Evolutionary conservation across 106 monocot genomes (phyloP), one percentile per base, ranked within the genome.

Genomic region (Platanthera zijinensis): DNA sequence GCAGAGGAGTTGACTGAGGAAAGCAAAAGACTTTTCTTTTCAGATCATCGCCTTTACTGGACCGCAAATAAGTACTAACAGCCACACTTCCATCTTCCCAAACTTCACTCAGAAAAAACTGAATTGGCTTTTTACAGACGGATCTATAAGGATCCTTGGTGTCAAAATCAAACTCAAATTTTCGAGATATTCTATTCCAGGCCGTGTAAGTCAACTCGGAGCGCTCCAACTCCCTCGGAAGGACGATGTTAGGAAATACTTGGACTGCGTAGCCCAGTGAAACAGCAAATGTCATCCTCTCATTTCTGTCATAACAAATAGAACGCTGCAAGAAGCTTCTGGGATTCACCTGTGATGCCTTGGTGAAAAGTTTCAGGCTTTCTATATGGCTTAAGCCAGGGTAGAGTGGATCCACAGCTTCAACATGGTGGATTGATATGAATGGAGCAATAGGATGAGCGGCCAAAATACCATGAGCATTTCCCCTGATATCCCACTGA

Each of bases 401-500:
- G 75, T 84, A 97, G 10, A 94, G 69, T 19, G 94, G 86, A 8
- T 96, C 84, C 32, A 96, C 93, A 63, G 84, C 78, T 79, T 94
- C 97, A 71, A 94, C 82, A 79, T 97, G 94, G 80, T 94, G 97
- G 74, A 97, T 86, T 2, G 91, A 86, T 50, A 97, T 73, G 72
- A 94, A 94, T 52, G 97, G 91, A 76, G 91, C 78, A 51, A 99
- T 79, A 1, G 91, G 94, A 67, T 93, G 97, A 56, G 92, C 88
- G 50, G 94, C 97, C 79, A 99, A 81, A 57, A 99, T 79, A 17
- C 94, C 94, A 79, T 84, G 84, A 7, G 82, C 82, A 84, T 87
- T 86, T 25, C 94, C 91, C 71, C 94, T 83, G 57, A 99, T 85
- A 79, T 96, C 96, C 89, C 89, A 96, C 96, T 96, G 84, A 39